Percentiles rank a stretch among this genome's conserved stretches.
These are phyloP conservation scores for Periglandula ipomoeae DNA, from an alignment of 2,329 filamentous ascomycete species.

Conservation along the genomic window DNA sequence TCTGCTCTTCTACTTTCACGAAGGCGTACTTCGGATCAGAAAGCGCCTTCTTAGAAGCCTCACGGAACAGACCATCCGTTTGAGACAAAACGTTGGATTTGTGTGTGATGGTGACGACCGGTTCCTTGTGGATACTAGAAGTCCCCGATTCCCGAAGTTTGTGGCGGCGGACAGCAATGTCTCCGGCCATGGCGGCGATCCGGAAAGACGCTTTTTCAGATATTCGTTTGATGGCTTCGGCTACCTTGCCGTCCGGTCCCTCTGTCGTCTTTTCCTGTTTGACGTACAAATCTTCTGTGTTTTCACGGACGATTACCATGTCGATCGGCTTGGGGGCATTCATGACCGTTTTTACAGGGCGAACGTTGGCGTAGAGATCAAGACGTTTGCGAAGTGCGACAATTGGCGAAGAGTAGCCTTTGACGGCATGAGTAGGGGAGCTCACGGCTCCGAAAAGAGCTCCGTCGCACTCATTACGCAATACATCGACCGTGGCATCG, in stretches of 20 bases:
- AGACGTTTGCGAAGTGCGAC: slow-evolving; percentile 93
- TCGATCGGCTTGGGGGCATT: slow-evolving; percentile 67
- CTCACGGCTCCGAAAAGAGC: slow-evolving; percentile 93
- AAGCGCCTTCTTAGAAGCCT: slow-evolving; percentile 66
- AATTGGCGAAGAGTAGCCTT: slow-evolving; percentile 93
- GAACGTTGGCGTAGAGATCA: slow-evolving; percentile 93
- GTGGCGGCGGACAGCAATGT: slow-evolving; percentile 83
- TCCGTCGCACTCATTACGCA: slow-evolving; percentile 87
- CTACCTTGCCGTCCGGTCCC: slow-evolving; percentile 69
- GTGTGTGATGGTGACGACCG: slow-evolving; percentile 92
- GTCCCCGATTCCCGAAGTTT: slow-evolving; percentile 57
- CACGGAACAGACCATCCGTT: slow-evolving; percentile 91
- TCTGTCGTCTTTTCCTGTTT: slow-evolving; percentile 88
- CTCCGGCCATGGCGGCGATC: slow-evolving; percentile 88
- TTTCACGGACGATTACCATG: slow-evolving; percentile 96
- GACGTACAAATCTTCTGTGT: slow-evolving; percentile 97
- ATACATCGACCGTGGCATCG: slow-evolving; percentile 79
- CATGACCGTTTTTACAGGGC: slow-evolving; percentile 78
- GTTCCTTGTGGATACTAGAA: slow-evolving; percentile 52
- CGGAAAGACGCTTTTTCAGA: slow-evolving; percentile 74
- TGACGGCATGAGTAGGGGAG: slow-evolving; percentile 81
- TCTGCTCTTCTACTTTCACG: slow-evolving; percentile 84
- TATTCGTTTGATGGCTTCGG: slow-evolving; percentile 97
- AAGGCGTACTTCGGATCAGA: slow-evolving; percentile 51
- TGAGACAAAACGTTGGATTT: slow-evolving; percentile 96